phyloP scores from a whole-genome alignment of 495 filamentous ascomycete species.

The Penicillium macrosclerotiorum region DNA sequence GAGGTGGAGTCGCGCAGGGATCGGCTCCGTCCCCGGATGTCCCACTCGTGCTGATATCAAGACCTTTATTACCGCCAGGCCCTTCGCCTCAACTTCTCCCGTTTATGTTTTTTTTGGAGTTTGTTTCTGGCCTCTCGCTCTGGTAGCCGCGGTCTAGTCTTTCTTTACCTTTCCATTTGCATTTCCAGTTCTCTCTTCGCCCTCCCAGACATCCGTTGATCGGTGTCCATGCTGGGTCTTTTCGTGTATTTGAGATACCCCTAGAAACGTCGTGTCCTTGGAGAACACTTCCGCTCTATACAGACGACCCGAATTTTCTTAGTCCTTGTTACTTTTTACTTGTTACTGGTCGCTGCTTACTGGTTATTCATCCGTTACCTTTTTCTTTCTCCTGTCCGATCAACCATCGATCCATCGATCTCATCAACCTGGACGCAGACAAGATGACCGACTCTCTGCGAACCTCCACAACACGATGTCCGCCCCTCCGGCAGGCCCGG shows the following conservation, averaged over 20 bases:
- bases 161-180: slow-evolving; percentile 18
- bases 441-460: slow-evolving; percentile 62
- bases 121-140: slow-evolving; percentile 30
- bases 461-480: slow-evolving; percentile 52
- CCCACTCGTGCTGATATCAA: slow-evolving; percentile 23
- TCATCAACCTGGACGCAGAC: no score
- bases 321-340: no score
- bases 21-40: slow-evolving; percentile 10
- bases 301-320: no score
- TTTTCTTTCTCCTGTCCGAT: no score
- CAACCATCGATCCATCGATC: no score
- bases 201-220: slow-evolving; percentile 37
- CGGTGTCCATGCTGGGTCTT: slow-evolving; percentile 36
- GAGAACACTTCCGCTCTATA: slow-evolving; percentile 19
- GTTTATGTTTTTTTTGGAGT: slow-evolving; percentile 19
- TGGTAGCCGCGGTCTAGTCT: slow-evolving; percentile 36
- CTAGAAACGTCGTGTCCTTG: slow-evolving; percentile 24
- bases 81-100: slow-evolving; percentile 26
- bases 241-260: slow-evolving; percentile 36
- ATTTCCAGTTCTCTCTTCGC: slow-evolving; percentile 7
- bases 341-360: no score
- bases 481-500: slow-evolving; percentile 70
- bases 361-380: no score
- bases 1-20: slow-evolving; percentile 11
- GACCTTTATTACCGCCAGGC: slow-evolving; percentile 13